A percentile compares a stretch with the other conserved stretches of the same genome.
phyloP scores from a whole-genome alignment of 2,329 filamentous ascomycete genomes.

The Calonectria pteridis region DNA sequence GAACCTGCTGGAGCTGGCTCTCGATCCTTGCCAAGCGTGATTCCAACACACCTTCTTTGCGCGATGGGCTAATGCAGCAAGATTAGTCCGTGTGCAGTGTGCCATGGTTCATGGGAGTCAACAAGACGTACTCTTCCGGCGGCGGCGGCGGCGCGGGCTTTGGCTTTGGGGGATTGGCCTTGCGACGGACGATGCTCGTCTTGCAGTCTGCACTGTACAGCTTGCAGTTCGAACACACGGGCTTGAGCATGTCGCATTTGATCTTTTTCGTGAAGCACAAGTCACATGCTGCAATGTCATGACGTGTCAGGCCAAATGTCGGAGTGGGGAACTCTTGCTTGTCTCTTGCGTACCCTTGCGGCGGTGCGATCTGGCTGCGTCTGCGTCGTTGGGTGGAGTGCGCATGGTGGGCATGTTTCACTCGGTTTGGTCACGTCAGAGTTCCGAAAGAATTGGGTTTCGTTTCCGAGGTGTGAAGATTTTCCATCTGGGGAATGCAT shows the following conservation, averaged over 20 bases:
- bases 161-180: slow-evolving; percentile 36
- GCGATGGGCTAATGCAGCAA: not conserved
- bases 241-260: slow-evolving; percentile 59
- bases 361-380: slow-evolving; percentile 33
- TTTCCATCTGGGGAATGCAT: not conserved
- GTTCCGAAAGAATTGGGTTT: not conserved
- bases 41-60: slow-evolving; percentile 30
- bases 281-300: slow-evolving; percentile 51
- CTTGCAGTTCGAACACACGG: slow-evolving; percentile 58
- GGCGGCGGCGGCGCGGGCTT: slow-evolving; percentile 28
- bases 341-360: slow-evolving; percentile 35
- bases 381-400: slow-evolving; percentile 29
- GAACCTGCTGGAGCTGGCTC: slow-evolving; percentile 47
- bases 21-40: slow-evolving; percentile 48
- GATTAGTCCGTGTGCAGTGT: not conserved
- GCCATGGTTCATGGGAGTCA: not conserved
- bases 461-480: not conserved
- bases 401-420: not conserved
- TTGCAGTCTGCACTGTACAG: slow-evolving; percentile 57
- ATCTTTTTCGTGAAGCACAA: slow-evolving; percentile 61
- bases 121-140: slow-evolving; percentile 28
- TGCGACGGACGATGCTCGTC: slow-evolving; percentile 44
- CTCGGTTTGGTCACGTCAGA: not conserved
- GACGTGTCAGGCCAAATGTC: not conserved
- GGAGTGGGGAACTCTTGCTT: too few relatives aligned